phyloP scores from a whole-genome alignment of 352 stramenopile genomes.

The Phytophthora agathidicida region DNA sequence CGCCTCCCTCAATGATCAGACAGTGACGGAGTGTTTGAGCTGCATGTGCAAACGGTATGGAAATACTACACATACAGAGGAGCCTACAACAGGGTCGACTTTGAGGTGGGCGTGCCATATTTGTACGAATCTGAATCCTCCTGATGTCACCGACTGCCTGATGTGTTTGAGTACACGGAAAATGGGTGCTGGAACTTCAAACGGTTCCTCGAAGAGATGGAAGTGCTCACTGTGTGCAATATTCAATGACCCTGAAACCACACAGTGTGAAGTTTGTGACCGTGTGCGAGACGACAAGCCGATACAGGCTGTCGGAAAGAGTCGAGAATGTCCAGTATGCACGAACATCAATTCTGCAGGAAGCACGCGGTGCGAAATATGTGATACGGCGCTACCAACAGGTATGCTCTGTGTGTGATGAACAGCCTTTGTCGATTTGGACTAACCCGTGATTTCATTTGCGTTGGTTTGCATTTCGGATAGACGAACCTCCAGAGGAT shows the following conservation, averaged over 20 bases:
- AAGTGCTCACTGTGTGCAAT: conserved; percentile 30
- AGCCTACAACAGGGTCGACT: not conserved
- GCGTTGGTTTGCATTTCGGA: not conserved
- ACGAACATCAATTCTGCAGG: conserved; percentile 56
- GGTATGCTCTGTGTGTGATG: conserved; percentile 16
- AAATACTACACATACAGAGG: not conserved
- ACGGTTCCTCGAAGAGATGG: conserved; percentile 13
- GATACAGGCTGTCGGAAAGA: conserved; percentile 8
- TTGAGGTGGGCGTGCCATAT: conserved; percentile 37
- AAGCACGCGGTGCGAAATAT: conserved; percentile 54
- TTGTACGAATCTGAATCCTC: conserved; percentile 34
- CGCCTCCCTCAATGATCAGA: conserved; percentile 32
- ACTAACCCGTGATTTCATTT: not conserved
- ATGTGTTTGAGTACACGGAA: conserved; percentile 22
- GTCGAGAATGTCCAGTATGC: conserved; percentile 54
- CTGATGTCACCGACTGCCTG: conserved; percentile 19
- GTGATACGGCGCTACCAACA: conserved; percentile 38
- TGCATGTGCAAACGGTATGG: conserved; percentile 22
- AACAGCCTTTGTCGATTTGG: not conserved
- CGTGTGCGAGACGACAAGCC: conserved; percentile 6
- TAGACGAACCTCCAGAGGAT: conserved; percentile 14
- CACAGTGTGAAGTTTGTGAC: conserved; percentile 34
- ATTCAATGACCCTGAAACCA: conserved; percentile 16
- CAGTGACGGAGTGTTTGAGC: conserved; percentile 18
- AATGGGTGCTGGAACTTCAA: not conserved